Evolutionary conservation across 2,329 filamentous ascomycete species (phyloP), one percentile per base, ranked within the genome.

Genomic region (Lojkania enalia): DNA sequence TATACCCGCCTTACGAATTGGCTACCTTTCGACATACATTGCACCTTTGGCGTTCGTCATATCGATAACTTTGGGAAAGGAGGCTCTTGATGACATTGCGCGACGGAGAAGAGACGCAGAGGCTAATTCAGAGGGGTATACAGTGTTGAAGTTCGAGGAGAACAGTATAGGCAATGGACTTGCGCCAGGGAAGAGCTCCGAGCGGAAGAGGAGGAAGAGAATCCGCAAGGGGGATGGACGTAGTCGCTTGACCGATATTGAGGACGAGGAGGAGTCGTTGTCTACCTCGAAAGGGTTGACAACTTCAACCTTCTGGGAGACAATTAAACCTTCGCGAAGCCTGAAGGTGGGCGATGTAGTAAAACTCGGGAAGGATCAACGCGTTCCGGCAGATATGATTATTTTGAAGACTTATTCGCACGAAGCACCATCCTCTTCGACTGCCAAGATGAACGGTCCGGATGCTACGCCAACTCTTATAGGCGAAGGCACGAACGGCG

Each of bases 271-370:
- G 49, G 78, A 84, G 42, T 45, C 55, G 47, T 23, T 71, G 72
- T 35, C 77, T 73, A 19, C 60, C 9, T 59, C 58, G 20, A 62
- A 51, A 32, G 67, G 54, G 30, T 42, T 60, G 48, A 60, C 58
- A 60, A 48, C 78, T 72, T 42, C 79, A 78, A 27, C 80, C 75
- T 42, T 85, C 3, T 73, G 78, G 44, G 89, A 96, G 64, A 74
- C 88, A 2, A 81, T 80, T 52, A 92, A 88, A 67, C 90, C 88
- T 60, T 94, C 94, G 4, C 84, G 86, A 46, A 91, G 96, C 63
- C 76, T 99, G 39, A 94, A 87, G 65, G 92, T 99, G 35, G 95
- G 94, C 18, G 94, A 99, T 70, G 87, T 99, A n/a, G 74, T 99
- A 46, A 95, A 95, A 66, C 79, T 99, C 20, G 82, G 82, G 55